Base-by-base conservation (phyloP, 2,329 filamentous ascomycete genomes). In the Penicillium verrucosum region DNA sequence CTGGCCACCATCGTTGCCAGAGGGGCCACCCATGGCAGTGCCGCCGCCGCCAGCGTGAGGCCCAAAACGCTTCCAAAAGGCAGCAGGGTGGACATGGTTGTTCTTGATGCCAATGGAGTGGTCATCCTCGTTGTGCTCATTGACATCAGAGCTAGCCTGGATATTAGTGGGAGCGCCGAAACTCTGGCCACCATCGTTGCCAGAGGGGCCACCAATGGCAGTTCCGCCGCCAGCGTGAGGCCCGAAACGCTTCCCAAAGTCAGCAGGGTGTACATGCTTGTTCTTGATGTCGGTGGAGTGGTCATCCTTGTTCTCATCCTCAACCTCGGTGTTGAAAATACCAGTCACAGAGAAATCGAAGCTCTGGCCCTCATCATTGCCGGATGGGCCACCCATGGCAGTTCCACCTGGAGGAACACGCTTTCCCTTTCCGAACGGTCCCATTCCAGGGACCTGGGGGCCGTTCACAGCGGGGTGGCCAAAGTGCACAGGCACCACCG, bases 1-100 rank as follows among this genome's bases (percentile, higher is more conserved):
- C 54, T 68, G 64, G 5, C 67, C 67, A 11, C 47, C 63, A 38
- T 70, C 68, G 8, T 68, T 29, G 3, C 63, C 67, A 8, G 60
- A 58, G 4, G 64, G 64, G 0, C 68, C 67, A 21, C 61, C 63
- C 16, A 69, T 56, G 2, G 58, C 57, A 4, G 61, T 64, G 2
- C 21, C 21, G 0, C 52, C 18, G 18, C 18, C 64, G 30, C 61
- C 62, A 2, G 3, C 27, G 43, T 60, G 51, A 2, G 55, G 54
- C 1, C 21, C 48, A 25, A 38, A 59, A 5, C 61, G 61, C 56
- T 64, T 64, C 14, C 32, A 54, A 4, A 51, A 59, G 1, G 38
- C 51, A 46, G 49, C 21, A 25, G 53, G 38, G 53, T 61, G 41
- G 10, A 64, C 21, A 14, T 65, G 8, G 45, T 54, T 60, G 56